These are phyloP conservation scores for Nemania sp. DNA, from an alignment of 2,329 filamentous ascomycete genomes.

Conservation along the genomic window DNA sequence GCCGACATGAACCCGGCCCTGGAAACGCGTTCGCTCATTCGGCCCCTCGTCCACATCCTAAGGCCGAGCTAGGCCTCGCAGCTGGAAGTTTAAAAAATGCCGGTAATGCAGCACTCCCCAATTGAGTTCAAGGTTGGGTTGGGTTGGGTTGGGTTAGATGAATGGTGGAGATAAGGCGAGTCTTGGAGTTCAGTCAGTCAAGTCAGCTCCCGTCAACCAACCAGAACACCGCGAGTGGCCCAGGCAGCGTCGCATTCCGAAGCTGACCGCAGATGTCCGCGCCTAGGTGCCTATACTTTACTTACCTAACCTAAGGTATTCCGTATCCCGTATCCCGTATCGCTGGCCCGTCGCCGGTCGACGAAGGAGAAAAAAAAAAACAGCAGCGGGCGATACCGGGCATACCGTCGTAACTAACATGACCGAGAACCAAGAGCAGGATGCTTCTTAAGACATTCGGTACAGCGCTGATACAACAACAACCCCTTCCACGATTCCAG, in stretches of 20 bases:
- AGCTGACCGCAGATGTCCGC: constrained; percentile 7
- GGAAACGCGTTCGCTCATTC: background rate
- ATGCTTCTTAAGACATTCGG: constrained; percentile 18
- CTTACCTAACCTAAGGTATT: too few species aligned
- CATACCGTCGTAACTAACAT: background rate
- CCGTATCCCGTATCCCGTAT: too few species aligned
- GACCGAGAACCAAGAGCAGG: background rate
- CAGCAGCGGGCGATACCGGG: too few species aligned
- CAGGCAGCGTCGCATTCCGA: constrained; percentile 13
- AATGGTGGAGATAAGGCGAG: background rate
- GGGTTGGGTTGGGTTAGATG: too few species aligned
- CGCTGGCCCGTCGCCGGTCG: background rate
- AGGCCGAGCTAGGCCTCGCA: background rate
- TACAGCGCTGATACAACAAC: background rate
- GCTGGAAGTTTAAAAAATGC: background rate
- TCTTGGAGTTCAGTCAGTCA: background rate
- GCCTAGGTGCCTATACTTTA: background rate
- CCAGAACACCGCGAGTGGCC: background rate
- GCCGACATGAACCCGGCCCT: background rate
- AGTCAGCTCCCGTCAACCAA: background rate
- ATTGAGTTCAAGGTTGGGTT: too few species aligned
- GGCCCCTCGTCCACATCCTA: background rate
- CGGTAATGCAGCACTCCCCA: background rate
- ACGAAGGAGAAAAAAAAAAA: too few species aligned
- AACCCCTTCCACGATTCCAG: background rate